Percentiles rank a stretch among this genome's conserved stretches.
phyloP scores from a whole-genome alignment of 176 grass and related monocot genomes.

The Cenchrus purpureus region DNA sequence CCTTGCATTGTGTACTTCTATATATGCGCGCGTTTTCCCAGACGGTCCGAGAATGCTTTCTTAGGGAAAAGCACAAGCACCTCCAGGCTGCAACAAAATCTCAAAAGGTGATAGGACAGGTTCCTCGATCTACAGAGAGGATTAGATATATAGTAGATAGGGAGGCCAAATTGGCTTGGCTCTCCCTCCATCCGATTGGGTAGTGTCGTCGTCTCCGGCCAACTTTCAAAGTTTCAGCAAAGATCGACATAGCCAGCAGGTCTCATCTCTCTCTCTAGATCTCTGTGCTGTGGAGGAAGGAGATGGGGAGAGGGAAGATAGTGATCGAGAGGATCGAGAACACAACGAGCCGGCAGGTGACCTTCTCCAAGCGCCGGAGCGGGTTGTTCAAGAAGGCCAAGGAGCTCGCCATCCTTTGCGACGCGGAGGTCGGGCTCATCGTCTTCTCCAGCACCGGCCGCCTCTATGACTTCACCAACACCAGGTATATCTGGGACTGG shows the following conservation, averaged over 20 bases:
- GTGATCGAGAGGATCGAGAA: conserved; percentile 14
- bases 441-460: conserved; percentile 17
- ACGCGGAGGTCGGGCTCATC: not conserved
- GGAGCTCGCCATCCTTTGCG: conserved; percentile 23
- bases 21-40: not conserved
- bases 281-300: conserved; percentile 1
- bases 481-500: not conserved
- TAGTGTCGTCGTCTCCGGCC: not conserved
- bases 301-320: conserved; percentile 20
- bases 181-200: not conserved
- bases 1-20: not conserved
- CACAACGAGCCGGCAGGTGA: conserved; percentile 13
- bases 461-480: conserved; percentile 12
- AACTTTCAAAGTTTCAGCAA: not conserved
- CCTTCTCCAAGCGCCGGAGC: conserved; percentile 17
- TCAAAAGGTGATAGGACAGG: not conserved
- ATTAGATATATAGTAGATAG: not conserved
- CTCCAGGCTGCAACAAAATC: not conserved
- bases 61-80: not conserved
- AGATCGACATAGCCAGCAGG: not conserved
- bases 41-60: not conserved
- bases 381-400: conserved; percentile 25
- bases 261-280: not conserved
- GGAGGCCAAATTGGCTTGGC: not conserved
- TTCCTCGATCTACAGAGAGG: not conserved